These are phyloP conservation scores for Stephania cephalantha DNA, from an alignment of 164 flowering plant genomes.

Conservation along the genomic window DNA sequence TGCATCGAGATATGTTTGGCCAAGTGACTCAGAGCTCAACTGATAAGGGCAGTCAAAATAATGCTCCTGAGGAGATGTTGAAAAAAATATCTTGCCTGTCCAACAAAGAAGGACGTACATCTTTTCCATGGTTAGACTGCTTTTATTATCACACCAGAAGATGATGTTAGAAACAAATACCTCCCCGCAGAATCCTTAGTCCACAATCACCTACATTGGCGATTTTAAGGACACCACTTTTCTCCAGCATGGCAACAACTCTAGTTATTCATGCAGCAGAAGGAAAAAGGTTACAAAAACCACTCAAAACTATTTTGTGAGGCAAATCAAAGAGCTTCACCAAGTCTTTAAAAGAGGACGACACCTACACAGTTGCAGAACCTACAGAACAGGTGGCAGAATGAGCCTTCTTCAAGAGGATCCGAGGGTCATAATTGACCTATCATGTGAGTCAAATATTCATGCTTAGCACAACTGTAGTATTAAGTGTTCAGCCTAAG, in stretches of 20 bases:
- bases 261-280: constrained; percentile 25
- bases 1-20: constrained; percentile 88
- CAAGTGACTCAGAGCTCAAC: constrained; percentile 68
- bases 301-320: background rate
- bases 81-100: constrained; percentile 55
- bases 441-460: constrained; percentile 21
- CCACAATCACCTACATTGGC: constrained; percentile 98
- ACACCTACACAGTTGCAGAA: constrained; percentile 87
- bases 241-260: constrained; percentile 82
- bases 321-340: background rate
- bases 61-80: constrained; percentile 86
- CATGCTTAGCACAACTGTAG: constrained; percentile 2
- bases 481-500: background rate
- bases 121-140: background rate
- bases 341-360: background rate
- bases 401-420: constrained; percentile 74
- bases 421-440: constrained; percentile 69
- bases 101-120: constrained; percentile 1
- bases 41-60: constrained; percentile 97
- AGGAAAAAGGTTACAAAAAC: background rate
- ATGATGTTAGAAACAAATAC: constrained; percentile 23
- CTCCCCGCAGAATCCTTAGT: constrained; percentile 55
- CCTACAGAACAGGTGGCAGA: constrained; percentile 75
- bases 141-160: background rate
- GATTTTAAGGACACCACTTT: constrained; percentile 58